Evolutionary conservation across 169 alveolate species (phyloP), one percentile per base, ranked within the genome.

Genomic region (Condylostoma magnum): DNA sequence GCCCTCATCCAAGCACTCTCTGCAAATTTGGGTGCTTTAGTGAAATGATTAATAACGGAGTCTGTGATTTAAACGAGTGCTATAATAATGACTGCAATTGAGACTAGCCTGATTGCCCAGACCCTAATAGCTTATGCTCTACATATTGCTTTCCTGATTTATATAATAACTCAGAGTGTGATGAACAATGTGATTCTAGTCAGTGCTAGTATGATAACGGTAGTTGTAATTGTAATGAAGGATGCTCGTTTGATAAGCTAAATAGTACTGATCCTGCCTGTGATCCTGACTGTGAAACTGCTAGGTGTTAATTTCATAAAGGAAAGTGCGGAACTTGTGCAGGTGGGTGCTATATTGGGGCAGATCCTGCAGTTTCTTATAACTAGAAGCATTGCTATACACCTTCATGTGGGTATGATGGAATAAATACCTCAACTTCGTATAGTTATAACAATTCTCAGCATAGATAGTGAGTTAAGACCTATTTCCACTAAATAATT

Each of bases 251-350:
- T 6, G 63, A 47, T 1, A 47, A 48, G 15, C 38, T 67, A 2
- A 30, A 28, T 28, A 67, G n/a, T n/a, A n/a, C n/a, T n/a, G n/a
- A 67, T 20, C 38, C 22, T 6, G 22, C 31, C 12, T 67, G 76
- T 48, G 65, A 67, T 48, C 52, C 25, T 30, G 66, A 15, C 20
- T 67, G 76, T 31, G 30, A 67, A 18, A 48, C 4, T 48, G 10
- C 20, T 22, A 30, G n/a, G 38, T 67, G 76, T 20, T 20, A 50
- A 46, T 67, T 22, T 47, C 53, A 67, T n/a, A 50, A 50, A 15
- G 66, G 53, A 20, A 34, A 44, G 4, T 67, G 76, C 37, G 65
- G 38, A 2, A 22, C n/a, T n/a, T n/a, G n/a, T n/a, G n/a, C n/a
- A n/a, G n/a, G n/a, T n/a, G n/a, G n/a, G n/a, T n/a, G n/a, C n/a